Conservation (phyloP, 169 alveolate species). For the Besnoitia besnoiti region DNA sequence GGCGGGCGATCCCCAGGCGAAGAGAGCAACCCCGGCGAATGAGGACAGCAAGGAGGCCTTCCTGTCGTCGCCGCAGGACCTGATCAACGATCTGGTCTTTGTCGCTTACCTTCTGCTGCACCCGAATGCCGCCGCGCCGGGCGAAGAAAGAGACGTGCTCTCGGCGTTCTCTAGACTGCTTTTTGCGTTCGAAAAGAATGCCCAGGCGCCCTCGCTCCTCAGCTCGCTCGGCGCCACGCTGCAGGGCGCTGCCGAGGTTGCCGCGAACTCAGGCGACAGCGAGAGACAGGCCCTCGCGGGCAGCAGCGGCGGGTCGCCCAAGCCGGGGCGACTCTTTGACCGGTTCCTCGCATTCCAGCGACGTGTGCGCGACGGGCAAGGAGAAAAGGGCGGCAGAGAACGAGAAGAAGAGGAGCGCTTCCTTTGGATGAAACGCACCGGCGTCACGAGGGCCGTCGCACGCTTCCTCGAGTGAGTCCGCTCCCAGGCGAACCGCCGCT, state of each 20-base stretch:
- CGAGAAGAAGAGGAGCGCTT: neutral
- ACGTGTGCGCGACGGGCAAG: neutral
- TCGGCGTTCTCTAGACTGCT: neutral
- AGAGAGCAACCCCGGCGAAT: neutral
- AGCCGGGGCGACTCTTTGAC: neutral
- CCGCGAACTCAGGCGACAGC: neutral
- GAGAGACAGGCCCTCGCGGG: neutral
- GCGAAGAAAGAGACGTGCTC: conserved; percentile 2
- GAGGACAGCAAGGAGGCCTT: neutral
- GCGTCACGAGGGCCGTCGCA: neutral
- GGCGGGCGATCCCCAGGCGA: neutral
- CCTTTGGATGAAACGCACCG: neutral
- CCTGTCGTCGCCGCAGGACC: neutral
- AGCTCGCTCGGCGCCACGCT: neutral
- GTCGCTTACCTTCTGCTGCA: conserved; percentile 14
- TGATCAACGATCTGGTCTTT: neutral
- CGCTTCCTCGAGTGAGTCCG: neutral
- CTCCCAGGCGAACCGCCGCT: too few relatives aligned
- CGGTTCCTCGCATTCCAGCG: neutral
- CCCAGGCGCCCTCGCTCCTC: conserved; percentile 12
- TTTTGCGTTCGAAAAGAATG: neutral
- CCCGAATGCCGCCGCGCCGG: neutral
- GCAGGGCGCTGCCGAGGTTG: neutral
- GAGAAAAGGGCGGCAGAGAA: neutral
- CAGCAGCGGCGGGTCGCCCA: neutral